Percentiles rank a stretch among this genome's conserved stretches.
These are phyloP conservation scores for Jaenimonas drosophilae DNA, from an alignment of 208 protist species.

Conservation along the genomic window DNA sequence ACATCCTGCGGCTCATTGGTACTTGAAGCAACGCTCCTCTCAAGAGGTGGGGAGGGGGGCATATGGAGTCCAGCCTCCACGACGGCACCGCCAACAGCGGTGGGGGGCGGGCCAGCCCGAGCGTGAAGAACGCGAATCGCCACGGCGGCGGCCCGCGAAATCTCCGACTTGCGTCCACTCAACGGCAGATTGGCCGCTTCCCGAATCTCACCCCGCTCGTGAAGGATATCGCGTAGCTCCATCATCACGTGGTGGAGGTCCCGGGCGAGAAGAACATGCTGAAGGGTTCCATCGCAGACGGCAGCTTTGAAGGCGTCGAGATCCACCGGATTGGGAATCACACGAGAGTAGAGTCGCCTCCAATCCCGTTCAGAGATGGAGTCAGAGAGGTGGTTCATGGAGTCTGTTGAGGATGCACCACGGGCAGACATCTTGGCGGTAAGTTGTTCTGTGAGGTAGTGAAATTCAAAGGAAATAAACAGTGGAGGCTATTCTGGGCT, in stretches of 20 bases:
- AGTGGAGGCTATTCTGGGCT: too few species aligned
- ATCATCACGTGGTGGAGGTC: slow-evolving; percentile 63
- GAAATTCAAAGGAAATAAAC: too few species aligned
- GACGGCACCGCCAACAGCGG: neutral
- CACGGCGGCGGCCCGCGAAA: slow-evolving; percentile 24
- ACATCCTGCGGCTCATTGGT: too few species aligned
- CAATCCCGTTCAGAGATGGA: too few species aligned
- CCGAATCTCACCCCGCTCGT: slow-evolving; percentile 52
- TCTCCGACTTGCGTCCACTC: slow-evolving; percentile 35
- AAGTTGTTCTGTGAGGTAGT: too few species aligned
- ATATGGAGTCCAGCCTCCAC: too few species aligned
- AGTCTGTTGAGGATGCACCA: too few species aligned
- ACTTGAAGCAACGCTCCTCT: too few species aligned
- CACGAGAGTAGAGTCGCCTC: slow-evolving; percentile 35
- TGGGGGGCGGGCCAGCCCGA: neutral
- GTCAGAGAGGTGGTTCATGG: too few species aligned
- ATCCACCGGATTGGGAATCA: slow-evolving; percentile 41
- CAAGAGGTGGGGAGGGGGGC: too few species aligned
- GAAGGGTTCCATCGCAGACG: slow-evolving; percentile 24
- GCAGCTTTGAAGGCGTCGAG: slow-evolving; percentile 40
- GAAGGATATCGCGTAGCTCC: slow-evolving; percentile 54
- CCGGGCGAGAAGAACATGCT: slow-evolving; percentile 38
- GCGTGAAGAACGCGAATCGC: slow-evolving; percentile 30
- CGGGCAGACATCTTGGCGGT: too few species aligned
- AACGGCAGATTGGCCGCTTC: slow-evolving; percentile 32